Evolutionary conservation across 1,139 yeast genomes (phyloP).

Genomic region (Suhomyces ambrosiae): DNA sequence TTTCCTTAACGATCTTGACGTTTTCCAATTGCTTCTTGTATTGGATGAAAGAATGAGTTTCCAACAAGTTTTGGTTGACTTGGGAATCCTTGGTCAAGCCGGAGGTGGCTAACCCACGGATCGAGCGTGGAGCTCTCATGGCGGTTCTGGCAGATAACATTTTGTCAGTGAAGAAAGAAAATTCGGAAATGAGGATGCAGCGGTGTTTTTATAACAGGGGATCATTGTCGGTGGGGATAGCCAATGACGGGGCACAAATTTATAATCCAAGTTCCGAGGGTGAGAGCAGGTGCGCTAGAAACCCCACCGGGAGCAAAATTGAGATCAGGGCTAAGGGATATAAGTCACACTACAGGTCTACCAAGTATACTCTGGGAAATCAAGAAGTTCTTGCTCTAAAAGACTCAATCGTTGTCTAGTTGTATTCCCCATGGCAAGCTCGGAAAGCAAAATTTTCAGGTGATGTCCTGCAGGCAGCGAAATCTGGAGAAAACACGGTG

Average conservation of each 20-base stretch:
- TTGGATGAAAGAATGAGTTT: slow-evolving; percentile 76
- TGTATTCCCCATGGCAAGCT: slow-evolving; percentile 1
- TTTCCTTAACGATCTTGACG: slow-evolving; percentile 80
- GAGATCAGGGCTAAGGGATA: too few species aligned
- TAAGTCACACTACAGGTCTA: neutral
- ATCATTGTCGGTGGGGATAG: slow-evolving; percentile 13
- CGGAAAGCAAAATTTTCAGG: slow-evolving; percentile 14
- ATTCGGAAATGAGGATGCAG: slow-evolving; percentile 7
- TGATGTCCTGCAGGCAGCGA: slow-evolving; percentile 13
- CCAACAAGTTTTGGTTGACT: slow-evolving; percentile 90
- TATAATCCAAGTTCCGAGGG: slow-evolving; percentile 19
- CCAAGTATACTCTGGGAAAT: neutral
- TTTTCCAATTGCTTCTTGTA: slow-evolving; percentile 82
- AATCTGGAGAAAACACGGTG: slow-evolving; percentile 17
- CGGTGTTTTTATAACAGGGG: slow-evolving; percentile 15
- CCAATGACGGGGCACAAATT: slow-evolving; percentile 23
- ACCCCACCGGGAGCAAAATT: too few species aligned
- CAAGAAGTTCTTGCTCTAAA: too few species aligned
- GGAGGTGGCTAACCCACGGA: slow-evolving; percentile 77
- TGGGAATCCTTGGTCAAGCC: slow-evolving; percentile 85
- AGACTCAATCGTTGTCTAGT: too few species aligned
- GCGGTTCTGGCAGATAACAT: slow-evolving; percentile 48
- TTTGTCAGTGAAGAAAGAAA: slow-evolving; percentile 13
- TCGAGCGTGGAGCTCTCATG: slow-evolving; percentile 37
- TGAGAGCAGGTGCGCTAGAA: neutral